Conservation (phyloP, 1,139 yeast genomes). For the Geotrichum candidum region DNA sequence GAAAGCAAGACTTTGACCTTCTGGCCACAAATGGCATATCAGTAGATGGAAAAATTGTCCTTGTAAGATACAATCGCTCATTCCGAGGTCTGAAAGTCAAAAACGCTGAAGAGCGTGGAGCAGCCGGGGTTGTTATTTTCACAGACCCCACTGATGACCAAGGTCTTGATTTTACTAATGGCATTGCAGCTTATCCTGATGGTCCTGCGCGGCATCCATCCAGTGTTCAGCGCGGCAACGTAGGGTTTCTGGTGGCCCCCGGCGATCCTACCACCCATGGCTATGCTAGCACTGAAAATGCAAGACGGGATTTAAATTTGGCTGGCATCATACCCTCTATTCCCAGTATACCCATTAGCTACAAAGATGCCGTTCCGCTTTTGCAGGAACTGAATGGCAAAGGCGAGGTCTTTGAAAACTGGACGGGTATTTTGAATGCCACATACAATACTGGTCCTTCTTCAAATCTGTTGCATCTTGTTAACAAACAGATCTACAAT, state of each 20-base stretch:
- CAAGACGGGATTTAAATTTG: constrained; percentile 44
- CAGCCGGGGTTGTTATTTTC: constrained; percentile 52
- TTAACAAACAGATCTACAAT: constrained; percentile 50
- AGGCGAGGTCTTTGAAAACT: constrained; percentile 42
- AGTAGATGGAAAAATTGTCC: constrained; percentile 48
- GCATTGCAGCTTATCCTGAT: constrained; percentile 52
- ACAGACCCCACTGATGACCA: constrained; percentile 63
- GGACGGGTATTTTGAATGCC: constrained; percentile 47
- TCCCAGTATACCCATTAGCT: constrained; percentile 61
- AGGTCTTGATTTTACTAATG: constrained; percentile 44
- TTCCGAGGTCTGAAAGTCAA: constrained; percentile 64
- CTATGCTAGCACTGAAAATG: constrained; percentile 53
- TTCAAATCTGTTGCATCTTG: constrained; percentile 45
- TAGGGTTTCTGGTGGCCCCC: constrained; percentile 69
- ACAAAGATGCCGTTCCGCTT: constrained; percentile 53
- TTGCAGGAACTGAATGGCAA: constrained; percentile 48
- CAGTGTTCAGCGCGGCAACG: constrained; percentile 76
- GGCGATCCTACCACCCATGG: constrained; percentile 93
- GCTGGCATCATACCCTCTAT: constrained; percentile 46
- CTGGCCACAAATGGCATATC: constrained; percentile 44
- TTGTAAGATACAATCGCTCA: constrained; percentile 53
- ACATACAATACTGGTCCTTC: constrained; percentile 59
- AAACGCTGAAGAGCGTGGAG: constrained; percentile 60
- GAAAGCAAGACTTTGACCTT: constrained; percentile 46
- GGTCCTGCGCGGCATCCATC: constrained; percentile 69